Conservation (phyloP, 1,139 yeast species). For the Pneumocystis carinii region DNA sequence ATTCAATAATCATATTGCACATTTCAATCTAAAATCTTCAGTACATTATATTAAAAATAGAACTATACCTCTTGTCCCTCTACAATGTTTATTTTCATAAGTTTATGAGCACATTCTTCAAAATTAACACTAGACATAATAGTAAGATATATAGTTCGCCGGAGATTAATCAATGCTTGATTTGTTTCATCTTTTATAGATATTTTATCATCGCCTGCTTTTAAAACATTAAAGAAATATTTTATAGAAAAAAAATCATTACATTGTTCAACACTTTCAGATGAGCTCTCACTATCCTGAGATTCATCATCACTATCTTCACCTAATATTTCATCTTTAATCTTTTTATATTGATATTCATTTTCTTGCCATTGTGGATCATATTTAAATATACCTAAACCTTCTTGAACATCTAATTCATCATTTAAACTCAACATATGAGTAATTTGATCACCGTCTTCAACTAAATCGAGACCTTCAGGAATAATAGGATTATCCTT, state of each 20-base stretch:
- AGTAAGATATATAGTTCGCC: slow-evolving; percentile 64
- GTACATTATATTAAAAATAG: not conserved
- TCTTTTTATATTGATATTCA: slow-evolving; percentile 32
- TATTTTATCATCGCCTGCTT: slow-evolving; percentile 10
- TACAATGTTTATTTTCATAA: slow-evolving; percentile 32
- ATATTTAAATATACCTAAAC: slow-evolving; percentile 36
- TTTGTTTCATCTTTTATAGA: slow-evolving; percentile 56
- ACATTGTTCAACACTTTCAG: slow-evolving; percentile 14
- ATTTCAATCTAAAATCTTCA: slow-evolving; percentile 25
- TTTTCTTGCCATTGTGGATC: slow-evolving; percentile 40
- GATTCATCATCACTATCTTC: slow-evolving; percentile 25
- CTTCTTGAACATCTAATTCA: slow-evolving; percentile 33
- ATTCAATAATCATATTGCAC: slow-evolving; percentile 62
- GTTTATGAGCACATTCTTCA: slow-evolving; percentile 85
- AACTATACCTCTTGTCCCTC: slow-evolving; percentile 18
- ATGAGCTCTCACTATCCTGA: slow-evolving; percentile 16
- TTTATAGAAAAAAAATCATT: not conserved
- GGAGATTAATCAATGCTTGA: slow-evolving; percentile 35
- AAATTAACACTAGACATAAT: slow-evolving; percentile 87
- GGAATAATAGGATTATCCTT: slow-evolving; percentile 30
- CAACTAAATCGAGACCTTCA: slow-evolving; percentile 43
- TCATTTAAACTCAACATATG: slow-evolving; percentile 48
- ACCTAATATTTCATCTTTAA: slow-evolving; percentile 35
- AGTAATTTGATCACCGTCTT: slow-evolving; percentile 45
- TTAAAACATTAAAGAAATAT: slow-evolving; percentile 15